Evolutionary conservation across 2,329 filamentous ascomycete species (phyloP), one percentile per base, ranked within the genome.

Genomic region (Amauroascus verrucosus): DNA sequence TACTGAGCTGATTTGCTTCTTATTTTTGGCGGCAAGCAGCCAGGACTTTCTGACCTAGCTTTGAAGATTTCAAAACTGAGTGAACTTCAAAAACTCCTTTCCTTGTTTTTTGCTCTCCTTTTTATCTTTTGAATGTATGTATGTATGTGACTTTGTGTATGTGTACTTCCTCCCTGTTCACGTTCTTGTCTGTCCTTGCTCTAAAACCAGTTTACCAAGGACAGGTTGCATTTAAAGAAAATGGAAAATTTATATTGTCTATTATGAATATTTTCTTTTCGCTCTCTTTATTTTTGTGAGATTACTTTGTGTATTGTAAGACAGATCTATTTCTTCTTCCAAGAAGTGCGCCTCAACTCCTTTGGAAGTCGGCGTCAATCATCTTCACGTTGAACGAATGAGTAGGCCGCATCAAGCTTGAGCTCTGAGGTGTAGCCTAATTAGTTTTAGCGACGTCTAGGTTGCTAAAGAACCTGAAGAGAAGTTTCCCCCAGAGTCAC

Each of bases 51-150:
- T 38, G 16, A 18, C 8, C n/a, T 14, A 9, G 8, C 14, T n/a
- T n/a, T 35, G 33, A 38, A 38, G 14, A 18, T 38, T 11, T 24
- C 6, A 41, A 22, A 11, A 9, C 13, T 41, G 38, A 22, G 2
- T n/a, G 13, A 11, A 13, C 13, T 24, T 9, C 41, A 46, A 13
- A 20, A 40, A 53, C 32, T 18, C 32, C 45, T 35, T 45, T 24
- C 8, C 9, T 45, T 45, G 2, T 45, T 11, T 43, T 14, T 43
- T 43, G 3, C 14, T 14, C 40, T 3, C 16, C 40, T 48, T 33
- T 54, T 38, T 24, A 40, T 48, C n/a, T 47, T 43, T 20, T 40
- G 22, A 30, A 46, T 52, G 43, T 41, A 38, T 43, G 43, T 45
- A 45, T 32, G 44, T 46, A 32, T 45, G 24, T 18, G 13, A 13